Percentiles rank a stretch among this genome's conserved stretches.
phyloP scores from a whole-genome alignment of 768 basidiomycete genomes.

The Boletus reticulatus region DNA sequence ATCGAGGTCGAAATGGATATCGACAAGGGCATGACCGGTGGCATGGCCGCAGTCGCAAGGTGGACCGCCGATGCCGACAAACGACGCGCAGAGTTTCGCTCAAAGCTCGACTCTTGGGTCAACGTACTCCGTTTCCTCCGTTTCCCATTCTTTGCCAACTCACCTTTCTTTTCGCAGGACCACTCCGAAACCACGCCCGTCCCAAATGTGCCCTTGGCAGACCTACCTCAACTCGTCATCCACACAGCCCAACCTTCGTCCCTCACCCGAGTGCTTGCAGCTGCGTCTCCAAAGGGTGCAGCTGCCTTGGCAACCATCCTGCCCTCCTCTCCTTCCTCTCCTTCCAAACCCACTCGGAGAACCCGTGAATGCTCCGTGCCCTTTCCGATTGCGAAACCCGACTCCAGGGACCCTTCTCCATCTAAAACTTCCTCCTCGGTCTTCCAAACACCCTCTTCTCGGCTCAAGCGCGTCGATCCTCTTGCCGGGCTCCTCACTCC shows the following conservation, averaged over 20 bases:
- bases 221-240: constrained; percentile 57
- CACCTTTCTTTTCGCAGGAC: constrained; percentile 40
- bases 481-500: constrained; percentile 38
- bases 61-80: constrained; percentile 74
- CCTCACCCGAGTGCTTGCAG: constrained; percentile 68
- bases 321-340: constrained; percentile 34
- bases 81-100: constrained; percentile 54
- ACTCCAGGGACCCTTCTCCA: constrained; percentile 38
- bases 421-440: constrained; percentile 50
- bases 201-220: constrained; percentile 62
- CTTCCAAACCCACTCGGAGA: constrained; percentile 37
- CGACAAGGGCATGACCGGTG: constrained; percentile 73
- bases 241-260: constrained; percentile 54
- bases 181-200: constrained; percentile 42
- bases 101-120: constrained; percentile 64
- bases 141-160: background rate
- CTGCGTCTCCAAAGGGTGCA: constrained; percentile 65
- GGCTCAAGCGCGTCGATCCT: constrained; percentile 34
- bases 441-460: constrained; percentile 64
- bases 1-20: constrained; percentile 86
- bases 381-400: constrained; percentile 44
- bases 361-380: constrained; percentile 28
- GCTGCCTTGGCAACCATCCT: constrained; percentile 29
- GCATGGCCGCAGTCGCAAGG: constrained; percentile 88
- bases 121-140: constrained; percentile 41